Base-by-base conservation (phyloP, 441 rosid genomes). In the Adansonia gregorii region DNA sequence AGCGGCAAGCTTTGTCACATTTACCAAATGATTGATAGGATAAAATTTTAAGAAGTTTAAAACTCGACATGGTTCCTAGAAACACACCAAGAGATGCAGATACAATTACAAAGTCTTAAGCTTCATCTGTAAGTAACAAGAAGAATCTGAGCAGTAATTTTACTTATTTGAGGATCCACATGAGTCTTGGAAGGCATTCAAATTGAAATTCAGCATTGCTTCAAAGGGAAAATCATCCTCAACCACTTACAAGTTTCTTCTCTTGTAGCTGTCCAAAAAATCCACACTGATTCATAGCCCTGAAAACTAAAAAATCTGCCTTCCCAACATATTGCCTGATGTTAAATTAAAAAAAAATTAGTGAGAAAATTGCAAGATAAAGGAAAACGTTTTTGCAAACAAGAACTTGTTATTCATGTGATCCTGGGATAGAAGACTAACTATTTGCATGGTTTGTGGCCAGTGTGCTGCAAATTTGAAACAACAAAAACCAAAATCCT, bases 271-370 rank as follows among this genome's bases (percentile, higher is more conserved):
- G 97, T 76, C 94, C 97, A 73, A 96, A 93, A 81, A 96, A 94
- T 56, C 97, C 97, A 85, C 94, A 97, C 78, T 93, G 98, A 86
- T 89, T 92, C 97, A 96, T 88, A 48, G 99, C 98, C 63, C 98
- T 95, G 83, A 96, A 96, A 74, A 91, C 98, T 68, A 93, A 91
- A 83, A 94, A 94, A 88, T 92, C 98, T 67, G 97, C 97, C 86
- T 94, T 96, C 77, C 98, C 97, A 79, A 91, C 97, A 79, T 94
- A 96, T 82, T 93, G 97, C 90, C 99, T 95, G 84, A 78, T 73
- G 73, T 77, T 64, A 82, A 79, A 67, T 11, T 8, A 55, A 77
- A 78, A 59, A 22, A 61, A 54, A 8, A 3, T 67, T 48, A 41
- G 12, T 60, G 20, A 58, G 77, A 70, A 60, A 19, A 74, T 24